Conservation (phyloP, 2,329 filamentous ascomycete species). For the Daldinia sp. region DNA sequence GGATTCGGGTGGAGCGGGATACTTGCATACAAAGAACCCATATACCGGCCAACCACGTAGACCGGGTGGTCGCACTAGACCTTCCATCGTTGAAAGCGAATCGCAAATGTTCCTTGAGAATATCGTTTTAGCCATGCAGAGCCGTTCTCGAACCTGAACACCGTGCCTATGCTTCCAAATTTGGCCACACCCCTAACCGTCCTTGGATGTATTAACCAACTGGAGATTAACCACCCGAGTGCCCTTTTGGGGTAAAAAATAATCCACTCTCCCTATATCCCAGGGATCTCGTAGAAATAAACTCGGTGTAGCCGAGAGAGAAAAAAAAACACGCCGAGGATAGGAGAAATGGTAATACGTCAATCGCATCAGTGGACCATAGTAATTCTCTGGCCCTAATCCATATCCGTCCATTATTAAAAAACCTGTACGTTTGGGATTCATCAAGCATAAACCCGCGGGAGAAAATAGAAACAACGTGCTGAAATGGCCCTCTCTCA, state of each 20-base stretch:
- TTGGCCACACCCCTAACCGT: slow-evolving; percentile 15
- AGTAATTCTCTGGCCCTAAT: neutral
- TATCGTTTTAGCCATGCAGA: slow-evolving; percentile 5
- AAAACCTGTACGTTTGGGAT: neutral
- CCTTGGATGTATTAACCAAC: neutral
- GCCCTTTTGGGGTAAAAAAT: slow-evolving; percentile 8
- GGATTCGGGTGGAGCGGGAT: slow-evolving; percentile 14
- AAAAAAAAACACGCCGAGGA: neutral
- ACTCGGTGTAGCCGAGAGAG: neutral
- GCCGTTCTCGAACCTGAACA: slow-evolving; percentile 25
- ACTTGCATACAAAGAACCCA: slow-evolving; percentile 20
- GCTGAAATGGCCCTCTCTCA: neutral
- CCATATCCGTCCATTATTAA: neutral
- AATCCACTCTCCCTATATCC: neutral
- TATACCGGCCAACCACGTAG: slow-evolving; percentile 23
- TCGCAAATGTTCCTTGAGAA: slow-evolving; percentile 15
- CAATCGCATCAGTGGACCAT: neutral
- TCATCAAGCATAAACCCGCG: neutral
- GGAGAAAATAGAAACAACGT: neutral
- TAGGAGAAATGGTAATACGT: neutral
- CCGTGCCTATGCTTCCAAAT: slow-evolving; percentile 34
- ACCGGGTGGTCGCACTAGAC: neutral
- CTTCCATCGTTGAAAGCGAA: slow-evolving; percentile 5
- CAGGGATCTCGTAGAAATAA: neutral
- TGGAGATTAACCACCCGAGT: slow-evolving; percentile 5